phyloP scores from a whole-genome alignment of 2,329 filamentous ascomycete genomes.

The Chrysoporthe austroafricana region DNA sequence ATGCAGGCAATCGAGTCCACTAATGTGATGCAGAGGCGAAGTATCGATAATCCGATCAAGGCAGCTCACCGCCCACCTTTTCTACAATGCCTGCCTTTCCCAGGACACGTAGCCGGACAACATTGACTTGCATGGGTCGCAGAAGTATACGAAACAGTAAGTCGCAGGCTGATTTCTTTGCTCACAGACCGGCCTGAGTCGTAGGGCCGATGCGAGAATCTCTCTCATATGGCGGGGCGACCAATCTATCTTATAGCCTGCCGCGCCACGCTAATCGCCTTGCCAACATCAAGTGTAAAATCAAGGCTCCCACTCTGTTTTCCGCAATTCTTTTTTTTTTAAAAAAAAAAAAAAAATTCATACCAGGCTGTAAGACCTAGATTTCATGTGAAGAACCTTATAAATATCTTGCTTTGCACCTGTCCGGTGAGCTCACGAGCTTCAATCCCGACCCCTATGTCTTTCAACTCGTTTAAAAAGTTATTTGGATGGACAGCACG shows the following conservation, averaged over 20 bases:
- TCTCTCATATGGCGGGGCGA: background rate
- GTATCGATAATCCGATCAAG: background rate
- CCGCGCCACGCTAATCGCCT: background rate
- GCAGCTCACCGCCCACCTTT: background rate
- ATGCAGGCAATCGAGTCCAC: background rate
- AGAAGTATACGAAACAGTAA: too few species aligned
- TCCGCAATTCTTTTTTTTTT: background rate
- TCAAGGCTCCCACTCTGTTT: background rate
- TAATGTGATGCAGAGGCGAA: slow-evolving; percentile 3
- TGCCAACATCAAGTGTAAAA: background rate
- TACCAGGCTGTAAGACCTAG: background rate
- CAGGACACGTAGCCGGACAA: too few species aligned
- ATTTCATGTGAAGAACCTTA: background rate
- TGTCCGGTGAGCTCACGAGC: background rate
- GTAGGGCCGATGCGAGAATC: background rate
- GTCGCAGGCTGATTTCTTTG: background rate
- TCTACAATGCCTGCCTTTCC: too few species aligned
- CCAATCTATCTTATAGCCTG: background rate
- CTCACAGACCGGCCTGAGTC: background rate
- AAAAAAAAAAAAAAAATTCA: background rate
- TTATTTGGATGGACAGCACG: background rate
- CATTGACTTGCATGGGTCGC: too few species aligned
- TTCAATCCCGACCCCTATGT: background rate
- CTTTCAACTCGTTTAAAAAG: background rate
- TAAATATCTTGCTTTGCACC: background rate